Conservation (phyloP, 1,284 basidiomycete species). For the Golubevia pallescens region DNA sequence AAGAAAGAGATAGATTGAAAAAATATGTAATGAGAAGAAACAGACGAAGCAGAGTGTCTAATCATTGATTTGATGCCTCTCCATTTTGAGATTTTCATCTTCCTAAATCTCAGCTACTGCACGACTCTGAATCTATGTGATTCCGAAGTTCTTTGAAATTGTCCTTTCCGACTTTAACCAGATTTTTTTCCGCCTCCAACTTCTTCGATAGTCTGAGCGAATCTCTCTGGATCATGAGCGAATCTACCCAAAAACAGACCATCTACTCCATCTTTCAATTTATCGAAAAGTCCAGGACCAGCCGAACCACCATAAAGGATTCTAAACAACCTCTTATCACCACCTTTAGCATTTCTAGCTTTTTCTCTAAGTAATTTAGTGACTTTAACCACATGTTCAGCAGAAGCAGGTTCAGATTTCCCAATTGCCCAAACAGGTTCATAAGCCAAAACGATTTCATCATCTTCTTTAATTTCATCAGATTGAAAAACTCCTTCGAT, state of each 20-base stretch:
- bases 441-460: constrained; percentile 44
- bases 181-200: constrained; percentile 10
- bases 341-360: constrained; percentile 9
- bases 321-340: constrained; percentile 20
- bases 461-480: constrained; percentile 8
- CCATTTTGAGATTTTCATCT: too few relatives aligned
- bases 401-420: constrained; percentile 33
- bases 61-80: too few relatives aligned
- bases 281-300: constrained; percentile 40
- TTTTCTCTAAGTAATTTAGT: constrained; percentile 36
- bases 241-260: constrained; percentile 53
- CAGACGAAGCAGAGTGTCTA: too few relatives aligned
- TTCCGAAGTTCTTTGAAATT: too few relatives aligned
- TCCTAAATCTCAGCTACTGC: too few relatives aligned
- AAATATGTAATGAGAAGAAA: too few relatives aligned
- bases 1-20: too few relatives aligned
- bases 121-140: too few relatives aligned
- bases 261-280: constrained; percentile 48
- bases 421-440: constrained; percentile 61
- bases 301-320: constrained; percentile 55
- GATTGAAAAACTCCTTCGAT: constrained; percentile 28
- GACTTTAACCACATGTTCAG: constrained; percentile 49
- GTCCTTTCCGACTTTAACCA: too few relatives aligned
- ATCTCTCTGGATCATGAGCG: constrained; percentile 44
- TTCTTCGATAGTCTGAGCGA: constrained; percentile 43